Evolutionary conservation across 768 basidiomycete genomes (phyloP).

Genomic region (Plicaturopsis crispa): DNA sequence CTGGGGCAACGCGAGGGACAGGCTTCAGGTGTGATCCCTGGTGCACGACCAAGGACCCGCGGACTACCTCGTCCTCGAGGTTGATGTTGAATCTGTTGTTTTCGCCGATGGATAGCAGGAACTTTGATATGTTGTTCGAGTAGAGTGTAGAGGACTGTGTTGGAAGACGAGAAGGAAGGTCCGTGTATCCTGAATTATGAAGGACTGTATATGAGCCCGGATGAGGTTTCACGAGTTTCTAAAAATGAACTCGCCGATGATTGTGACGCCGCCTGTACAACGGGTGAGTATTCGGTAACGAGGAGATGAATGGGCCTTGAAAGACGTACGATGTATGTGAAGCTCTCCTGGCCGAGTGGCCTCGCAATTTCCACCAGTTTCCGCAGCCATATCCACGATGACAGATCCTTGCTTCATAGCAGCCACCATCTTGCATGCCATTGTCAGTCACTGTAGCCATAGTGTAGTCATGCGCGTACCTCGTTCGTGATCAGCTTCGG

Average conservation of each 20-base stretch:
- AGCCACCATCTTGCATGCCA: constrained; percentile 80
- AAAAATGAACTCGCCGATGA: constrained; percentile 49
- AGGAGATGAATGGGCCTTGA: too few species aligned
- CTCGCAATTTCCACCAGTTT: constrained; percentile 87
- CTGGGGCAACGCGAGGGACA: constrained; percentile 59
- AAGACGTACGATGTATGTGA: constrained; percentile 48
- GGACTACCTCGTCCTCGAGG: constrained; percentile 76
- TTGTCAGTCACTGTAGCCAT: constrained; percentile 8
- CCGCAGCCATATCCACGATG: constrained; percentile 80
- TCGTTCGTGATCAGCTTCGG: constrained; percentile 79
- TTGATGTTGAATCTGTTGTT: constrained; percentile 59
- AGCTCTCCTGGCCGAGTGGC: constrained; percentile 75
- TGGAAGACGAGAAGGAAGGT: constrained; percentile 81
- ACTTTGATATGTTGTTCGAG: constrained; percentile 89
- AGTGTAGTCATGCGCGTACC: too few species aligned
- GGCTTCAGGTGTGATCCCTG: constrained; percentile 60
- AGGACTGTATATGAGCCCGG: too few species aligned
- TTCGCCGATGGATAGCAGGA: constrained; percentile 71
- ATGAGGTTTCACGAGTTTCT: too few species aligned
- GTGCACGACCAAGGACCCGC: constrained; percentile 72
- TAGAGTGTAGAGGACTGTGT: constrained; percentile 87
- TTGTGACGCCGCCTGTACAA: constrained; percentile 80
- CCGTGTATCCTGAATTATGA: constrained; percentile 73
- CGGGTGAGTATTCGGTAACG: too few species aligned
- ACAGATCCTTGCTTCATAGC: constrained; percentile 93